Evolutionary conservation across 768 basidiomycete genomes (phyloP).

Genomic region (Calocybe gangraenosa): DNA sequence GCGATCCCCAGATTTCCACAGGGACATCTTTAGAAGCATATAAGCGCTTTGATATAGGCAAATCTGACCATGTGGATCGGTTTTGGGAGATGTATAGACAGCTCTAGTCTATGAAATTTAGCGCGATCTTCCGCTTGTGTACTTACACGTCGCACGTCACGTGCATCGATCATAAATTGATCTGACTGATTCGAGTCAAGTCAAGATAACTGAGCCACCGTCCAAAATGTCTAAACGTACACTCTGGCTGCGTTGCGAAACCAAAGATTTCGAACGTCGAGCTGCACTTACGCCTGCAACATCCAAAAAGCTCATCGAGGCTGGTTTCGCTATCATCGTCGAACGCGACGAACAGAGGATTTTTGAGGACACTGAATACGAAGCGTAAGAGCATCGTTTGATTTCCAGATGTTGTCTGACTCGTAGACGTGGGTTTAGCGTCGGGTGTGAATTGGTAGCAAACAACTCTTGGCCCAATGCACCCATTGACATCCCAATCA

Average conservation of each 20-base stretch:
- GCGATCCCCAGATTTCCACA: conserved; percentile 22
- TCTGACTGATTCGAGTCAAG: too few relatives aligned
- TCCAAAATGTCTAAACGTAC: conserved; percentile 42
- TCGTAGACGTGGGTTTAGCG: conserved; percentile 41
- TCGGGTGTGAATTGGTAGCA: conserved; percentile 82
- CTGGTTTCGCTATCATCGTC: conserved; percentile 86
- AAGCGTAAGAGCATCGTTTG: conserved; percentile 58
- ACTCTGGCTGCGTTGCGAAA: conserved; percentile 97
- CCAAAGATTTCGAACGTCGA: conserved; percentile 90
- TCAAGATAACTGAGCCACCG: too few relatives aligned
- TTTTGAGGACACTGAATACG: conserved; percentile 91
- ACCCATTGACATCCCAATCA: conserved; percentile 70
- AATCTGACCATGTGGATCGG: conserved; percentile 22
- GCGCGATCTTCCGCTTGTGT: too few relatives aligned
- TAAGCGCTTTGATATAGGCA: conserved; percentile 30
- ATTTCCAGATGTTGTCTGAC: conserved; percentile 3
- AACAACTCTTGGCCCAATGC: conserved; percentile 90
- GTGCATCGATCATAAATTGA: too few relatives aligned
- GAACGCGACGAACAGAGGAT: conserved; percentile 94
- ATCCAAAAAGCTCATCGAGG: conserved; percentile 81
- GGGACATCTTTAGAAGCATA: conserved; percentile 21
- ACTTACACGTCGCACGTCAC: too few relatives aligned
- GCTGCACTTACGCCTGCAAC: conserved; percentile 92
- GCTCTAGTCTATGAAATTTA: too few relatives aligned
- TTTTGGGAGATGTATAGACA: conserved; percentile 16